Conservation (phyloP, 345 rosid species). For the Carallia pectinifolia region DNA sequence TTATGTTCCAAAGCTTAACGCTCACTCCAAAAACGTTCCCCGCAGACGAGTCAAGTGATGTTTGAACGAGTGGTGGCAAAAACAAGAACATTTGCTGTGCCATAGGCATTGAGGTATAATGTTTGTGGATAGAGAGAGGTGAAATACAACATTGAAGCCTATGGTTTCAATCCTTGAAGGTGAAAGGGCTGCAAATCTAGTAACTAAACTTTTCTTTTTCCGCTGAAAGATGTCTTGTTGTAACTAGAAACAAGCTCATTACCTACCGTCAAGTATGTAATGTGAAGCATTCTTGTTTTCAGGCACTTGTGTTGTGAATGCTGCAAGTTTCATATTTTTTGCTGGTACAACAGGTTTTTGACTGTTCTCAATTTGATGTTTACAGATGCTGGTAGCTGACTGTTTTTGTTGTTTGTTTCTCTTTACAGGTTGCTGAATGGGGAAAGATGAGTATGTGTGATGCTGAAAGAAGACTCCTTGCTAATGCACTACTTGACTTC, state of each 20-base stretch:
- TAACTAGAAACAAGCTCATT: neutral
- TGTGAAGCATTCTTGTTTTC: neutral
- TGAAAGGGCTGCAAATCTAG: neutral
- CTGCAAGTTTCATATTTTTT: neutral
- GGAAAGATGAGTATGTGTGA: constrained; percentile 98
- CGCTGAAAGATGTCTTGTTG: neutral
- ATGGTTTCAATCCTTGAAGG: neutral
- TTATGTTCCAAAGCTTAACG: no score
- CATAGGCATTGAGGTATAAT: neutral
- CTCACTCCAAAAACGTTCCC: no score
- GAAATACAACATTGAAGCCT: neutral
- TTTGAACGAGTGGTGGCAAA: neutral
- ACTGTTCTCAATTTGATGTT: neutral
- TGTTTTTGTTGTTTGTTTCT: constrained; percentile 2
- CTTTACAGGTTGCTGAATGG: constrained; percentile 78
- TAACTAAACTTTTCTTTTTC: neutral
- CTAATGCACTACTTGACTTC: constrained; percentile 87
- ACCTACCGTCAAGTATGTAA: neutral
- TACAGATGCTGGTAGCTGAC: neutral
- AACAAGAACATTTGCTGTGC: neutral
- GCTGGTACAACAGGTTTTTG: neutral
- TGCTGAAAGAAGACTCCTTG: constrained; percentile 86
- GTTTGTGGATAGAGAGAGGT: neutral
- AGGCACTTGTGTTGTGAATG: neutral
- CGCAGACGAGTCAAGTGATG: no score